Base-by-base conservation (phyloP, 208 protist genomes). In the Trypanosoma congolense region DNA sequence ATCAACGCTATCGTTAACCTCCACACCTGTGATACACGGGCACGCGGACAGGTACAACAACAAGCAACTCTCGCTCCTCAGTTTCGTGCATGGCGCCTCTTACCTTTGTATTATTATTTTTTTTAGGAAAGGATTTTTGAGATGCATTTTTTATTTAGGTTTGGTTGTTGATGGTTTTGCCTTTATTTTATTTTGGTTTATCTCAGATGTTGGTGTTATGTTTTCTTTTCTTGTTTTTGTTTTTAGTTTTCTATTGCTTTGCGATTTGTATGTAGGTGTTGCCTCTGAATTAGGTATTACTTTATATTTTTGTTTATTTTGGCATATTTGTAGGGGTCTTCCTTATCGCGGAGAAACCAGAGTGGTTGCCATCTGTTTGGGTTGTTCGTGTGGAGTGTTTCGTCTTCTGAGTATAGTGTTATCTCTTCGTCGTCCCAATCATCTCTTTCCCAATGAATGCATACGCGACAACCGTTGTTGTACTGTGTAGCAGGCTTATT, bases 351-450 rank as follows among this genome's bases (percentile, higher is more conserved):
- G 46, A 87, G 77, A 56, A 88, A 90, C 86, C 86, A 93, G 22
- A 90, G 70, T 0, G 79, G 80, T 60, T 93, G 86, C 86, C 86
- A 93, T 29, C 86, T 74, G 41, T 90, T 90, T 0, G 58, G 62
- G 42, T 90, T 88, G 33, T 61, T 65, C 33, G 59, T 53, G 50
- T 81, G 65, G 1, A 89, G 43, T 9, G 86, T 93, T 46, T 93
- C 81, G 47, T 90, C 82, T 8, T 74, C 70, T 14, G 74, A 83
- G 56, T 83, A 84, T 36, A 93, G 69, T 26, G 80, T 75, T n/a
- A 93, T 44, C 21, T 73, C 75, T 52, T 93, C 86, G 19, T 86
- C 73, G 2, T 74, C 42, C 82, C 86, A 93, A 65, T 93, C 86
- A 29, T 93, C 86, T 1, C 86, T 81, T 55, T 82, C 65, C 82